These are phyloP conservation scores for Fusarium pseudonygamai DNA, from an alignment of 2,329 filamentous ascomycete species.

Conservation along the genomic window DNA sequence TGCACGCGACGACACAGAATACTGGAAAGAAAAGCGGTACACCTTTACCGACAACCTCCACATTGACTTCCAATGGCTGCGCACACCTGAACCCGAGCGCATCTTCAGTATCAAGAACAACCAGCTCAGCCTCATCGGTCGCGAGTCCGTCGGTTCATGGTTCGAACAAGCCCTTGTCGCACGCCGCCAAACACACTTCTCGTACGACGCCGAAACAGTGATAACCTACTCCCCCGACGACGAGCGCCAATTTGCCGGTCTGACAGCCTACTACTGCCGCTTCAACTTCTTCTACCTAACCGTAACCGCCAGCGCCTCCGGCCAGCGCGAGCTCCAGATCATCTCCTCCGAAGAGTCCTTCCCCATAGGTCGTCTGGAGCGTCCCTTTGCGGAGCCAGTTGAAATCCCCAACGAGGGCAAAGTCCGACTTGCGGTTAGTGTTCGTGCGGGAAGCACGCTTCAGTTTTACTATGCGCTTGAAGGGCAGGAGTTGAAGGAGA, in stretches of 20 bases:
- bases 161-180: slow-evolving; percentile 67
- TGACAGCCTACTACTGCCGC: slow-evolving; percentile 70
- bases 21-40: slow-evolving; percentile 62
- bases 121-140: slow-evolving; percentile 59
- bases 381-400: slow-evolving; percentile 55
- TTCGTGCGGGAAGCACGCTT: slow-evolving; percentile 58
- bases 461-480: slow-evolving; percentile 67
- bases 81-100: slow-evolving; percentile 63
- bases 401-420: slow-evolving; percentile 64
- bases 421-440: slow-evolving; percentile 60
- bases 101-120: slow-evolving; percentile 56
- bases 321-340: slow-evolving; percentile 66
- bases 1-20: slow-evolving; percentile 55
- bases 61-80: slow-evolving; percentile 66
- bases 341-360: slow-evolving; percentile 65
- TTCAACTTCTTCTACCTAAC: slow-evolving; percentile 73
- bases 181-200: slow-evolving; percentile 66
- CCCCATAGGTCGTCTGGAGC: slow-evolving; percentile 59
- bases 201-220: slow-evolving; percentile 67
- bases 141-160: slow-evolving; percentile 66
- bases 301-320: slow-evolving; percentile 65
- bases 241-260: slow-evolving; percentile 68
- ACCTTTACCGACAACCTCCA: slow-evolving; percentile 57
- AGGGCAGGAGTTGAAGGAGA: slow-evolving; percentile 54
- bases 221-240: slow-evolving; percentile 64